phyloP scores from a whole-genome alignment of 2,329 filamentous ascomycete genomes.

The Penicillium janthinellum region DNA sequence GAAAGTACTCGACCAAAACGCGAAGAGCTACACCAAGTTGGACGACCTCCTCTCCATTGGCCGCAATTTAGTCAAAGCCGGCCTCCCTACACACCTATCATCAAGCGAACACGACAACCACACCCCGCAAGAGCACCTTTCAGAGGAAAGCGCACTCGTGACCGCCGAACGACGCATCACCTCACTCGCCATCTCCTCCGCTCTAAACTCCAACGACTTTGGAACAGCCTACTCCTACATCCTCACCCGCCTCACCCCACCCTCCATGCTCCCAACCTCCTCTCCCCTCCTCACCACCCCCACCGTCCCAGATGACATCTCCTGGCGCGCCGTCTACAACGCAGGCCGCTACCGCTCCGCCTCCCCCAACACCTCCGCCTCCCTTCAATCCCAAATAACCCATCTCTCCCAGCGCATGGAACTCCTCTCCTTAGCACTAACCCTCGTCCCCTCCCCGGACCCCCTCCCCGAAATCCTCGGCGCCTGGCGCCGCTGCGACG shows the following conservation, averaged over 20 bases:
- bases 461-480: conserved; percentile 62
- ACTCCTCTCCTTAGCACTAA: conserved; percentile 62
- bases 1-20: conserved; percentile 64
- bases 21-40: conserved; percentile 63
- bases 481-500: conserved; percentile 65
- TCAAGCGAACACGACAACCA: conserved; percentile 23
- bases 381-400: conserved; percentile 50
- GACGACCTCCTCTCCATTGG: conserved; percentile 66
- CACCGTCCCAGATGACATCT: conserved; percentile 55
- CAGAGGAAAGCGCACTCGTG: conserved; percentile 33
- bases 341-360: conserved; percentile 58
- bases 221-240: conserved; percentile 70
- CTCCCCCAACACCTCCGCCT: conserved; percentile 30
- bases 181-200: conserved; percentile 49
- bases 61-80: conserved; percentile 57
- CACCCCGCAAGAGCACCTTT: conserved; percentile 11
- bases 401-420: conserved; percentile 66
- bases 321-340: conserved; percentile 65
- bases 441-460: conserved; percentile 59
- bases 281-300: conserved; percentile 31
- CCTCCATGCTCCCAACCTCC: conserved; percentile 36
- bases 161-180: conserved; percentile 51
- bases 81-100: conserved; percentile 35
- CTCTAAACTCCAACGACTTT: conserved; percentile 48
- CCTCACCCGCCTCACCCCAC: conserved; percentile 56